Base-by-base conservation (phyloP, 768 basidiomycete species). In the Hericium rajendrae region DNA sequence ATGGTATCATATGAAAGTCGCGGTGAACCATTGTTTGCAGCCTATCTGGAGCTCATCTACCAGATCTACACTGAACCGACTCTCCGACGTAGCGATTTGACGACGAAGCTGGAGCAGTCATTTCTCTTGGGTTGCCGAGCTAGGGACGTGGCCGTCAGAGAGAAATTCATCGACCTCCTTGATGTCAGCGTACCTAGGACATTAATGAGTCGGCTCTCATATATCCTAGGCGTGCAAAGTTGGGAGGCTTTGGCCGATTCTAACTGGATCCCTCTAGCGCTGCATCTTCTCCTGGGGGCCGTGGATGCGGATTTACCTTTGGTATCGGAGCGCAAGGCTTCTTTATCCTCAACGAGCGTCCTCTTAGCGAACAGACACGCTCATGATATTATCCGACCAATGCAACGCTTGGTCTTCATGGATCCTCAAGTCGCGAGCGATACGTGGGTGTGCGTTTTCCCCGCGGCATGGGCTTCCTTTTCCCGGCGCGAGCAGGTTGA, bases 161-260 rank as follows among this genome's bases (percentile, higher is more conserved):
- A 88, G 58, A 79, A 81, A 41, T 99, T 98, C 73, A 78, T 97
- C 64, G 91, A 94, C 67, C 78, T 97, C 46, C 76, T 98, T 60
- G 94, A 98, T 64, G 76, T 83, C 64, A 94, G 88, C 66, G 82
- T 97, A 52, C 91, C 94, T 37, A 83, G 88, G 38, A 86, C 88
- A 1, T 77, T 97, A 11, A 81, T 82, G 57, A 84, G 80, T 58
- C 87, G 97, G 26, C 70, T 99, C 50, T 86, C 88, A 41, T 97
- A 94, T 69, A 84, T 98, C 61, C 76, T 95, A 40, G 93, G 89
- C 24, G 87, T 94, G 15, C 95, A 98, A 70, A 92, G 78, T 64
- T 99, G 97, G 97, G 97, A 98, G 57, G 82, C 86, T 2, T 72
- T 99, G 18, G 83, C 90, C 2, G 93, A 95, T 59, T 83, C 89